phyloP scores from a whole-genome alignment of 768 basidiomycete genomes.

The Suillus subluteus region DNA sequence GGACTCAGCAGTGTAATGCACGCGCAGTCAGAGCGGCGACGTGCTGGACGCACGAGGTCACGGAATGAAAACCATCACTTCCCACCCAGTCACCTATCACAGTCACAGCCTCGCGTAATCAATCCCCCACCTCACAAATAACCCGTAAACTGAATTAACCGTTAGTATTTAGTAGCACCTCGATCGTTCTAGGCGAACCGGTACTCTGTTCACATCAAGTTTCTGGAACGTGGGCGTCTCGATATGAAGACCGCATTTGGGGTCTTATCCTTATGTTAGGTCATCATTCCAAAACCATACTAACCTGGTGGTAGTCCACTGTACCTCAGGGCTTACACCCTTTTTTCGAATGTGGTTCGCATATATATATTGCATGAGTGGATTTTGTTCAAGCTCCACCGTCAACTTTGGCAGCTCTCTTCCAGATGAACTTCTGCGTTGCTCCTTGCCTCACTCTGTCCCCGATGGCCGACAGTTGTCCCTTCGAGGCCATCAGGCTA shows the following conservation, averaged over 20 bases:
- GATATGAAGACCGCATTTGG: conserved; percentile 8
- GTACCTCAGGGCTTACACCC: conserved; percentile 6
- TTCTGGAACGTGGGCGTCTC: neutral
- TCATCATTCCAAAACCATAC: neutral
- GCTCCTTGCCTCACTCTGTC: conserved; percentile 37
- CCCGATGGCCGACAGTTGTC: conserved; percentile 40
- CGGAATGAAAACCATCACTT: neutral
- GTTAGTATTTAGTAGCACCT: conserved; percentile 5
- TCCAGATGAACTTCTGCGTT: conserved; percentile 29
- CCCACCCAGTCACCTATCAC: conserved; percentile 3
- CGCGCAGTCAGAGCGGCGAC: conserved; percentile 1
- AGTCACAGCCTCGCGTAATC: conserved; percentile 5
- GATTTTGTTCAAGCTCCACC: neutral
- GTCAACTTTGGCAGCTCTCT: neutral
- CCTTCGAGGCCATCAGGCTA: conserved; percentile 42
- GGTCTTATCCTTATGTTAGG: neutral
- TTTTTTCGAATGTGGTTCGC: conserved; percentile 8
- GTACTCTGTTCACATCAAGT: conserved; percentile 4
- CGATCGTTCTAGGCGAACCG: conserved; percentile 4
- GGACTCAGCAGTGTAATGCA: neutral
- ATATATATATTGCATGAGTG: neutral
- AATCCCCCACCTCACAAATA: neutral
- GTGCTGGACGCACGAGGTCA: conserved; percentile 1
- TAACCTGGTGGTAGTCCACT: neutral
- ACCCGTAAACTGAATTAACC: conserved; percentile 8